Conservation (phyloP, 345 rosid genomes). For the Dipteronia dyeriana region DNA sequence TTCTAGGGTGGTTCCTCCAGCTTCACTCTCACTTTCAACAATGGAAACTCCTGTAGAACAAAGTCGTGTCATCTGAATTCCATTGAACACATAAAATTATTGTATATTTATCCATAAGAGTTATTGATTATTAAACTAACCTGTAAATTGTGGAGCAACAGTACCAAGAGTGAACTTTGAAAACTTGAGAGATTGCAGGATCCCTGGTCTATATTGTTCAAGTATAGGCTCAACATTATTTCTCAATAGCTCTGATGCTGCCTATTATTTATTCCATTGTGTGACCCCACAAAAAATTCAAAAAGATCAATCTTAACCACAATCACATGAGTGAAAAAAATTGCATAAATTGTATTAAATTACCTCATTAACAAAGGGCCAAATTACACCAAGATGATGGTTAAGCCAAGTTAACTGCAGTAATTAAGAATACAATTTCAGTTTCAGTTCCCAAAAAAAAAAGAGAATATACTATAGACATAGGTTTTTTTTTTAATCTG, state of each 20-base stretch:
- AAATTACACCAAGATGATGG: slow-evolving; percentile 73
- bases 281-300: neutral
- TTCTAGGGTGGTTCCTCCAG: slow-evolving; percentile 67
- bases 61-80: neutral
- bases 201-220: slow-evolving; percentile 72
- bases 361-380: slow-evolving; percentile 91
- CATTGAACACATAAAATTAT: neutral
- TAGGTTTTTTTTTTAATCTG: too few species aligned
- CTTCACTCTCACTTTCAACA: slow-evolving; percentile 53
- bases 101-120: too few species aligned
- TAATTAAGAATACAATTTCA: slow-evolving; percentile 24
- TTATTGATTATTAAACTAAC: slow-evolving; percentile 33
- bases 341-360: neutral
- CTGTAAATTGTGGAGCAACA: slow-evolving; percentile 95
- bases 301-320: neutral
- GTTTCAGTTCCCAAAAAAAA: neutral
- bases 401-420: slow-evolving; percentile 90
- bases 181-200: slow-evolving; percentile 76
- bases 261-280: slow-evolving; percentile 45
- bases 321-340: too few species aligned
- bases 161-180: slow-evolving; percentile 88
- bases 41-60: slow-evolving; percentile 63
- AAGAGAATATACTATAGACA: too few species aligned
- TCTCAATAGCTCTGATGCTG: slow-evolving; percentile 86
- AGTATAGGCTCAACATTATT: slow-evolving; percentile 82